Evolutionary conservation across 2,329 filamentous ascomycete genomes (phyloP).

Genomic region (Escovopsis sp.): DNA sequence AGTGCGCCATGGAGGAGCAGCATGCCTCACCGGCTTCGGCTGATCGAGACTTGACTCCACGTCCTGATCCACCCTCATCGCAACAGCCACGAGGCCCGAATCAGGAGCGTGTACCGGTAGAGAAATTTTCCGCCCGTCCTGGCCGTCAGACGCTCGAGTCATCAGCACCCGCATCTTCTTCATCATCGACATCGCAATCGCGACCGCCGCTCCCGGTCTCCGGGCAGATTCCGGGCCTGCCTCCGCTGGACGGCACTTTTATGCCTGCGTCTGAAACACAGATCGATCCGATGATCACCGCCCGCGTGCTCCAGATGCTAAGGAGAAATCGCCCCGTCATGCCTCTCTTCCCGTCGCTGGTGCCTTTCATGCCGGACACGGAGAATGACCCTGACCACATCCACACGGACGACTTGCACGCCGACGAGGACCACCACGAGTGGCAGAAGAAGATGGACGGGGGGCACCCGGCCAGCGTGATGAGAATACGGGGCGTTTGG

Average conservation of each 20-base stretch:
- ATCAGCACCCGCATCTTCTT: background rate
- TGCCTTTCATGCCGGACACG: background rate
- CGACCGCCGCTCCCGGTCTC: background rate
- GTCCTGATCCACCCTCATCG: too few species aligned
- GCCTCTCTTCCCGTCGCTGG: background rate
- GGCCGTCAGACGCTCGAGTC: background rate
- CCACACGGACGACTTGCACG: slow-evolving; percentile 9
- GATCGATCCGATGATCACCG: slow-evolving; percentile 1
- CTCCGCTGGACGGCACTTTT: background rate
- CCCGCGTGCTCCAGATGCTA: slow-evolving; percentile 3
- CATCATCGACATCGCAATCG: background rate
- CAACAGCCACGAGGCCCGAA: too few species aligned
- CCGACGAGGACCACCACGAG: slow-evolving; percentile 12
- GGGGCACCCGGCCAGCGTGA: too few species aligned
- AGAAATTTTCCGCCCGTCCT: too few species aligned
- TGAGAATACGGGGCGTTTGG: slow-evolving; percentile 9
- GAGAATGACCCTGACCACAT: slow-evolving; percentile 2
- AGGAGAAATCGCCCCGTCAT: background rate
- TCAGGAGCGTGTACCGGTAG: too few species aligned
- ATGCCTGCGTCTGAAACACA: background rate
- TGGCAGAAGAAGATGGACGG: too few species aligned
- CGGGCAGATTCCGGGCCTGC: background rate
- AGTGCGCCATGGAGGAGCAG: too few species aligned
- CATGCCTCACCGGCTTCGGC: too few species aligned
- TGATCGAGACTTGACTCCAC: too few species aligned